Conservation (phyloP, 345 rosid genomes). For the Gossypium longicalyx region DNA sequence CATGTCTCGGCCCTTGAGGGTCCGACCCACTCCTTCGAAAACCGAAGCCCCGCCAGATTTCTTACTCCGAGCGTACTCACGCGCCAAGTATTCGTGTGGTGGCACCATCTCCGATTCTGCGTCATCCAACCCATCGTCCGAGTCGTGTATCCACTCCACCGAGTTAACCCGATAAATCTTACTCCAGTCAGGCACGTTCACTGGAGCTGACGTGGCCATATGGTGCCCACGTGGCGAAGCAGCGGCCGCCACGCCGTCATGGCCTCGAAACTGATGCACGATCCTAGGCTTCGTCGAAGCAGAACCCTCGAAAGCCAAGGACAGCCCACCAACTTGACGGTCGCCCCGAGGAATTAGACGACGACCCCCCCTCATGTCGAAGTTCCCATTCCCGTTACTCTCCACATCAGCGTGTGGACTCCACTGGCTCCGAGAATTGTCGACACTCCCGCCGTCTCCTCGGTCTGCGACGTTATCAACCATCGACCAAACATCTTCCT, state of each 20-base stretch:
- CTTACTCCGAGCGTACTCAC: constrained; percentile 47
- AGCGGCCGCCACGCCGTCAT: constrained; percentile 28
- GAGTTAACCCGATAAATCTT: constrained; percentile 73
- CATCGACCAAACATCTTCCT: constrained; percentile 85
- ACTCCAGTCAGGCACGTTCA: constrained; percentile 96
- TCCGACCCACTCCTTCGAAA: constrained; percentile 80
- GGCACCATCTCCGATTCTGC: constrained; percentile 66
- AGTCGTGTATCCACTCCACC: constrained; percentile 70
- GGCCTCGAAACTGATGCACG: constrained; percentile 66
- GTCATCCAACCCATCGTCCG: constrained; percentile 35
- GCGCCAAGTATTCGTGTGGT: constrained; percentile 92
- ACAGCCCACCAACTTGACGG: constrained; percentile 57
- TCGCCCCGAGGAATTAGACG: constrained; percentile 17
- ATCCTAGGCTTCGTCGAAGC: constrained; percentile 48
- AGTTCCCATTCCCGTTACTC: constrained; percentile 19
- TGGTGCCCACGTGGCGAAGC: constrained; percentile 36
- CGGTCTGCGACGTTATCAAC: constrained; percentile 36
- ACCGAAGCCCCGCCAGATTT: constrained; percentile 55
- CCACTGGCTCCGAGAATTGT: constrained; percentile 37
- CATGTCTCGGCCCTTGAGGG: constrained; percentile 89
- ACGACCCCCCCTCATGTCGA: constrained; percentile 7
- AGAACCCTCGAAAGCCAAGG: constrained; percentile 63
- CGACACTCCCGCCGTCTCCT: constrained; percentile 4
- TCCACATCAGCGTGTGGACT: constrained; percentile 26
- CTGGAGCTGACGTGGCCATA: constrained; percentile 80